phyloP scores from a whole-genome alignment of 1,284 basidiomycete species.

The Psilocybe mexicana region DNA sequence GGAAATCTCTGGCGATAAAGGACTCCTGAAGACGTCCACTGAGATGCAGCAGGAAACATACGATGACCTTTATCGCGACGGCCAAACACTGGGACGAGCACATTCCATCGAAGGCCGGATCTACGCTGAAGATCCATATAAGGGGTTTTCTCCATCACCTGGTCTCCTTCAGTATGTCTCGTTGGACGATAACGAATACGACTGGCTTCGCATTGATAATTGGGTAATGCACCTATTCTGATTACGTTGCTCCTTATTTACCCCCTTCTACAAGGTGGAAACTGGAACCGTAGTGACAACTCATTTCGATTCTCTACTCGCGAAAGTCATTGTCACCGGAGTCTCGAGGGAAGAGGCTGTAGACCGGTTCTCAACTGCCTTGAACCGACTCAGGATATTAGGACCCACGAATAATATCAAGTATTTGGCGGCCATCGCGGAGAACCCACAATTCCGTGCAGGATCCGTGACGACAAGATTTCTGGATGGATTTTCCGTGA shows the following conservation, averaged over 20 bases:
- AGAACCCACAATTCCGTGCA: conserved; percentile 39
- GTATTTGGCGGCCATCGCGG: conserved; percentile 50
- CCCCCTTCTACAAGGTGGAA: conserved; percentile 37
- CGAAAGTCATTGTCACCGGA: conserved; percentile 53
- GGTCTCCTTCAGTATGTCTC: conserved; percentile 62
- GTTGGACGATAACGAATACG: conserved; percentile 33
- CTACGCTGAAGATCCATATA: conserved; percentile 67
- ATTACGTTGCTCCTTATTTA: not conserved
- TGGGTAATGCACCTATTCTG: conserved; percentile 41
- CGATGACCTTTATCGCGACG: conserved; percentile 23
- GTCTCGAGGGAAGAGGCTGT: conserved; percentile 43
- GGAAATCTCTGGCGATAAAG: conserved; percentile 26
- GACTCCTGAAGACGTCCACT: conserved; percentile 8
- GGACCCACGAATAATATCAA: conserved; percentile 52
- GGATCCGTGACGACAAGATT: conserved; percentile 60
- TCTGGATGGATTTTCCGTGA: conserved; percentile 47
- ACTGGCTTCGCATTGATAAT: conserved; percentile 55
- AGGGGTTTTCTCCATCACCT: conserved; percentile 59
- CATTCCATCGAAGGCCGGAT: conserved; percentile 67
- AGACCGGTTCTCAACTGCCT: conserved; percentile 34
- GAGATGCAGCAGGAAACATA: conserved; percentile 38
- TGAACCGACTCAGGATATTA: conserved; percentile 43
- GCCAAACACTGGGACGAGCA: conserved; percentile 5
- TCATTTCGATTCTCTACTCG: conserved; percentile 59
- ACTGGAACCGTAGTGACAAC: conserved; percentile 55